Base-by-base conservation (phyloP, 768 basidiomycete genomes). In the Hericium erinaceus region DNA sequence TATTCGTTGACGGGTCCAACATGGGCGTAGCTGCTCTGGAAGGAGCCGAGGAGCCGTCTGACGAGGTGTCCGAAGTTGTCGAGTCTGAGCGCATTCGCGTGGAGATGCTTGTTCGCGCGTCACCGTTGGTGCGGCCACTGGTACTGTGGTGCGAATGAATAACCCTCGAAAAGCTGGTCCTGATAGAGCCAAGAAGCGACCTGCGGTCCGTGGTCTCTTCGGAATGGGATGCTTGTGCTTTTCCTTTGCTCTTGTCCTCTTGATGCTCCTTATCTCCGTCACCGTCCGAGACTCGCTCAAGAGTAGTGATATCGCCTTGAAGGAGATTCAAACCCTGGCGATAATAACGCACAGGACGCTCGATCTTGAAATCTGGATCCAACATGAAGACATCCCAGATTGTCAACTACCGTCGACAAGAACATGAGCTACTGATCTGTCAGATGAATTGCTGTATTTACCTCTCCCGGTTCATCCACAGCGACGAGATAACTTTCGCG, bases 381-480 rank as follows among this genome's bases (percentile, higher is more conserved):
- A 98, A 74, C 41, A 98, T 77, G 72, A 99, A 95, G 12, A 98
- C 94, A 58, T 98, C 95, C 83, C 88, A 92, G 40, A 97, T 73
- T n/a, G 73, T 75, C n/a, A 87, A 75, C 89, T 95, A 65, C 24
- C 20, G 13, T 16, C 16, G 12, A 8, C 15, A 16, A 33, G 20
- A 7, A 48, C 10, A 24, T 24, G 24, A 46, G 6, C 24, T 57
- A 39, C 26, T 16, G 22, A 15, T 5, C 33, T 33, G 9, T 33
- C 0, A 18, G 22, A 16, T 24, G 24, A 60, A 54, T 9, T 33
- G 20, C 38, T 37, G 20, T 54, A 64, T 7, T 33, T 12, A 92
- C 91, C 73, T 91, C 86, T 59, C 91, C 93, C 12, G 89, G 87
- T 64, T 97, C 92, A 60, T 89, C 82, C 22, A 92, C 78, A 1